Conservation (phyloP, 805 yeast species). For the Starmerella asiatica region DNA sequence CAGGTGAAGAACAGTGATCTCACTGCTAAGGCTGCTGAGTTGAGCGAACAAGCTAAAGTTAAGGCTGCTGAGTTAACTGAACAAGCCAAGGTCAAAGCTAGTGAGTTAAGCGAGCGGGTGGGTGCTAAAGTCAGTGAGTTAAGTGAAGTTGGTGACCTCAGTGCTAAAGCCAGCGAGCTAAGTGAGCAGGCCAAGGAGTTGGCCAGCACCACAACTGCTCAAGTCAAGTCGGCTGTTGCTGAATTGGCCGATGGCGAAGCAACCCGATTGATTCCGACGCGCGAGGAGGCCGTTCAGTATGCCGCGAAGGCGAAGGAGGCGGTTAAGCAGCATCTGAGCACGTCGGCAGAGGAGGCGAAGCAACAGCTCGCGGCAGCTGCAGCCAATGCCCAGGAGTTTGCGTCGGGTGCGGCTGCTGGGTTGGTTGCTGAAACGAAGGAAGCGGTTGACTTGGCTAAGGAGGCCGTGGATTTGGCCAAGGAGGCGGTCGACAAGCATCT, state of each 20-base stretch:
- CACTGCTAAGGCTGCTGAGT: too few species aligned
- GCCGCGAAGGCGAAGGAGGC: not conserved
- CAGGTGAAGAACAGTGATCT: too few species aligned
- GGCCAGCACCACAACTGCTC: constrained; percentile 1
- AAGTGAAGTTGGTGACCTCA: not conserved
- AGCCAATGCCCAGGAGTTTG: constrained; percentile 35
- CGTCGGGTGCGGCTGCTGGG: constrained; percentile 90
- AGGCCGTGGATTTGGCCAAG: constrained; percentile 10
- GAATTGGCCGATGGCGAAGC: not conserved
- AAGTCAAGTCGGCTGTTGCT: too few species aligned
- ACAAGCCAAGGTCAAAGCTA: too few species aligned
- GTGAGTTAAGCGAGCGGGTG: too few species aligned
- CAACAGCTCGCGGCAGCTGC: not conserved
- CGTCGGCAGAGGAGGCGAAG: not conserved
- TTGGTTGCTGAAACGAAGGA: constrained; percentile 43
- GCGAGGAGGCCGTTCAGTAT: not conserved
- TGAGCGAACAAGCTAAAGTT: too few species aligned
- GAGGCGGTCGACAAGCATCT: constrained; percentile 14
- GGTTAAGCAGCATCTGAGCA: not conserved
- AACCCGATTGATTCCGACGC: not conserved
- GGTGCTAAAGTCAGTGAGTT: too few species aligned
- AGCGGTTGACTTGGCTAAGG: constrained; percentile 9
- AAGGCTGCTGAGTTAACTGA: too few species aligned
- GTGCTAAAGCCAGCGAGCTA: not conserved
- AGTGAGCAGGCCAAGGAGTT: constrained; percentile 3